A percentile compares a stretch with the other conserved stretches of the same genome.
These are phyloP conservation scores for Metschnikowia bowlesiae DNA, from an alignment of 805 yeast species.

Conservation along the genomic window DNA sequence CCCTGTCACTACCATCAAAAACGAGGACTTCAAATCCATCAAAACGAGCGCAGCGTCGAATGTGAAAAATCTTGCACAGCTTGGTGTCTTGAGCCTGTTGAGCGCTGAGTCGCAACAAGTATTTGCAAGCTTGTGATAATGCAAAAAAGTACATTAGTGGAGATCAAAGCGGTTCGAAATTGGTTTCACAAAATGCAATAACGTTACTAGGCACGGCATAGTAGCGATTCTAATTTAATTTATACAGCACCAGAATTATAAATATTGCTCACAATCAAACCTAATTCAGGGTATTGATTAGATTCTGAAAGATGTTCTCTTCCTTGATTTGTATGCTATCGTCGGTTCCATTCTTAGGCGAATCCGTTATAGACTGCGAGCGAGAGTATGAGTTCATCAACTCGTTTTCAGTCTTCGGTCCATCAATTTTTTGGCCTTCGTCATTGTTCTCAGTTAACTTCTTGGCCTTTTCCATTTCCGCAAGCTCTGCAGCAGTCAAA, in stretches of 20 bases:
- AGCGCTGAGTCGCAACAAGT: slow-evolving; percentile 15
- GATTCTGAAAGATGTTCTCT: slow-evolving; percentile 5
- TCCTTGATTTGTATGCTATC: slow-evolving; percentile 2
- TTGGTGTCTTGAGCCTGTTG: slow-evolving; percentile 26
- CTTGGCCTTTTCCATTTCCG: slow-evolving; percentile 40
- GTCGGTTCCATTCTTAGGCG: background rate
- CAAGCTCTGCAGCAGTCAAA: slow-evolving; percentile 77
- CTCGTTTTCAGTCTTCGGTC: slow-evolving; percentile 1
- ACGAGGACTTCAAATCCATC: slow-evolving; percentile 29
- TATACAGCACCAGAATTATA: background rate
- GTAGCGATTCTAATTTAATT: background rate
- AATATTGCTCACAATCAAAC: background rate
- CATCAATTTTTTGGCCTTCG: slow-evolving; percentile 6
- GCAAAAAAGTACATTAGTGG: no score
- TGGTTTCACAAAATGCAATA: background rate
- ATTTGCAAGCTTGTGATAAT: slow-evolving; percentile 7
- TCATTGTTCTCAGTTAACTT: slow-evolving; percentile 30
- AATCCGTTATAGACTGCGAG: background rate
- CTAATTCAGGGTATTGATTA: slow-evolving; percentile 3
- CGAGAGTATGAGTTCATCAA: slow-evolving; percentile 2
- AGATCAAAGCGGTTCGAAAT: background rate
- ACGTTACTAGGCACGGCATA: background rate
- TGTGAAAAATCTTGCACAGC: slow-evolving; percentile 24
- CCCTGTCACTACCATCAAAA: slow-evolving; percentile 55
- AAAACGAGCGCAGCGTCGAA: slow-evolving; percentile 23